These are phyloP conservation scores for Termitomyces sp. DNA, from an alignment of 768 basidiomycete genomes.

Conservation along the genomic window DNA sequence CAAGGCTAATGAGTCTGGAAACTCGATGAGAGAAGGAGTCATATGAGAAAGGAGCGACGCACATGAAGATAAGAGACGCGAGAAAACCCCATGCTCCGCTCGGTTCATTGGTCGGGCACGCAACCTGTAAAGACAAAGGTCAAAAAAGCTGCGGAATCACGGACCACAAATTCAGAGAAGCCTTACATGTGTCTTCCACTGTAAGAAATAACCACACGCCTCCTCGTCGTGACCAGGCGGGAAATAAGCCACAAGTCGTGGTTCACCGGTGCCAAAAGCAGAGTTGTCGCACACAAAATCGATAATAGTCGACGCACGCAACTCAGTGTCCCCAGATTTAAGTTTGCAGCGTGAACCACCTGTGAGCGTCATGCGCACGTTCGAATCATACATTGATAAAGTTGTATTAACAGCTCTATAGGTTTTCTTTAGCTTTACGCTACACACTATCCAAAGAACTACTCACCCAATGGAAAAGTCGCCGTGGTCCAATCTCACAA, in stretches of 20 bases:
- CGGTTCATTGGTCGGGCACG: constrained; percentile 64
- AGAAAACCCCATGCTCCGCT: constrained; percentile 46
- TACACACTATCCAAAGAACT: not conserved
- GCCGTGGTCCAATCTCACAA: constrained; percentile 53
- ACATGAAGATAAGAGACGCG: constrained; percentile 55
- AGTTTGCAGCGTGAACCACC: constrained; percentile 61
- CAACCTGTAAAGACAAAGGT: constrained; percentile 37
- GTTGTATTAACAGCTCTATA: constrained; percentile 59
- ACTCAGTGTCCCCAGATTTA: constrained; percentile 27
- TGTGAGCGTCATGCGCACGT: constrained; percentile 51
- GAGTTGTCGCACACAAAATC: constrained; percentile 74
- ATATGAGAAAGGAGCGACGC: constrained; percentile 21
- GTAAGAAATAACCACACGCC: constrained; percentile 75
- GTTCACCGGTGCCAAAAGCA: constrained; percentile 48
- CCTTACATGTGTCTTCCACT: constrained; percentile 78
- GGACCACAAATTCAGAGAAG: not conserved
- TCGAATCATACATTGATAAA: constrained; percentile 42
- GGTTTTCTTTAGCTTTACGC: not conserved
- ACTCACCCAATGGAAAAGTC: constrained; percentile 72
- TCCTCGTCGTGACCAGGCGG: constrained; percentile 55
- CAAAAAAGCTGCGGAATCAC: not conserved
- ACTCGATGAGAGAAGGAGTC: not conserved
- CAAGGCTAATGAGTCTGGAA: constrained; percentile 45
- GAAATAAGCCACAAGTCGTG: constrained; percentile 58
- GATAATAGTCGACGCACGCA: constrained; percentile 59